These are phyloP conservation scores for Rhodomyrtus tomentosa DNA, from an alignment of 345 rosid species.

Conservation along the genomic window DNA sequence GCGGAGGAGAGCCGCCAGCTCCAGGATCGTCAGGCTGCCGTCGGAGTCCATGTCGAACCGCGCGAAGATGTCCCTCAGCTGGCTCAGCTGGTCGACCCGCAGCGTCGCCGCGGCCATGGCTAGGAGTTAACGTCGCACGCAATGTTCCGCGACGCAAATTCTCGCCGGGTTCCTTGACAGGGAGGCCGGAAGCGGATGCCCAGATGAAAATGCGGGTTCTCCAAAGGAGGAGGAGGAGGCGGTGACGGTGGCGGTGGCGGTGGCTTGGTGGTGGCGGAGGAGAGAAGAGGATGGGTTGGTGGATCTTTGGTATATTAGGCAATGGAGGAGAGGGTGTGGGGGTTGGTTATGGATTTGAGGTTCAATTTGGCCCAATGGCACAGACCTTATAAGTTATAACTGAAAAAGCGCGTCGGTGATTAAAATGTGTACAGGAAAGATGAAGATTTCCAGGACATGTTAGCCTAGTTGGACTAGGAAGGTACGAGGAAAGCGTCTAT, in stretches of 20 bases:
- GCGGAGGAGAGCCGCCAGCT: conserved; percentile 74
- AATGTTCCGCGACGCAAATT: not conserved
- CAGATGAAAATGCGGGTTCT: not conserved
- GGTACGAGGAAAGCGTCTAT: not conserved
- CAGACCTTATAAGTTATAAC: not conserved
- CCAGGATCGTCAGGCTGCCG: conserved; percentile 84
- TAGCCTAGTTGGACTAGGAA: not conserved
- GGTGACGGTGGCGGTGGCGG: not conserved
- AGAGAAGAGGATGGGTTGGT: not conserved
- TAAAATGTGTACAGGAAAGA: not conserved
- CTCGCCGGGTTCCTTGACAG: not conserved
- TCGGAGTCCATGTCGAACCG: conserved; percentile 86
- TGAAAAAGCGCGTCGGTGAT: conserved; percentile 2
- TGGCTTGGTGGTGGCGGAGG: not conserved
- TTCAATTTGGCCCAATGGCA: not conserved
- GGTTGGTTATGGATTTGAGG: not conserved
- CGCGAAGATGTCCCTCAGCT: conserved; percentile 46
- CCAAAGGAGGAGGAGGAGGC: not conserved
- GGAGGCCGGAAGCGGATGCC: not conserved
- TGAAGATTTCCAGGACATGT: not conserved
- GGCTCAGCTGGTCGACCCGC: conserved; percentile 7
- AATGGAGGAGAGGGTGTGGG: not conserved
- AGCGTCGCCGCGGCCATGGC: conserved; percentile 20
- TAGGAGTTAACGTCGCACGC: not conserved
- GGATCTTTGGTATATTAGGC: not conserved